Evolutionary conservation across 495 filamentous ascomycete species (phyloP), one percentile per base, ranked within the genome.

Genomic region (Neurospora sp.): DNA sequence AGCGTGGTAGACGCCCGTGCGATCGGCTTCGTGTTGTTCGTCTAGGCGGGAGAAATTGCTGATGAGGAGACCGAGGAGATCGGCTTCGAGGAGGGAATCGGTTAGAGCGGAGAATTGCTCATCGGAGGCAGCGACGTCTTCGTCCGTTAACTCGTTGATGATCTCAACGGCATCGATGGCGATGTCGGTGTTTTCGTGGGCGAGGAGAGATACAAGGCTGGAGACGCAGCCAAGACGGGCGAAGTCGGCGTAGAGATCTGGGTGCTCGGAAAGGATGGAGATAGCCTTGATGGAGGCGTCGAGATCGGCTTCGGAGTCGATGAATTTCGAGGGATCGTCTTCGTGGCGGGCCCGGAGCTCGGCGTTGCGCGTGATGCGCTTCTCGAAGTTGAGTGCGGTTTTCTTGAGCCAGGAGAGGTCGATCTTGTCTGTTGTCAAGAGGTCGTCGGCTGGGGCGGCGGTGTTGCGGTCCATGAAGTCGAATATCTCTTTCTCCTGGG

Each of bases 171-270:
- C 92, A 77, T 91, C 93, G 75, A 98, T 97, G 8, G 96, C 94
- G 75, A 99, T 97, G 81, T 99, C 96, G 2, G 94, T 93, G 81
- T 99, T 99, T 77, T 99, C 96, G 79, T 98, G 96, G 8, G 95
- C 90, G 37, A 99, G 83, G 70, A 99, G 81, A 1, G 89, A 87
- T 1, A 97, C 92, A 72, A 99, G 82, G 20, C 90, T 92, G 0
- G 82, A 90, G 1, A 91, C 90, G 73, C 91, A 92, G 38, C 94
- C 96, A 71, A 97, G 80, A 71, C 90, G 91, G 16, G 90, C 88
- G 77, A 99, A 96, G 75, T 97, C 92, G 37, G 83, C 85, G 79
- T 96, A 98, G 16, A 98, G 85, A 48, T 92, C 91, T 9, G 95
- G 86, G 79, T 98, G 93, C 75, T 98, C 94, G 3, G 91, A 89